Percentiles rank a stretch among this genome's conserved stretches.
phyloP scores from a whole-genome alignment of 805 yeast species.

The Metschnikowia similis region DNA sequence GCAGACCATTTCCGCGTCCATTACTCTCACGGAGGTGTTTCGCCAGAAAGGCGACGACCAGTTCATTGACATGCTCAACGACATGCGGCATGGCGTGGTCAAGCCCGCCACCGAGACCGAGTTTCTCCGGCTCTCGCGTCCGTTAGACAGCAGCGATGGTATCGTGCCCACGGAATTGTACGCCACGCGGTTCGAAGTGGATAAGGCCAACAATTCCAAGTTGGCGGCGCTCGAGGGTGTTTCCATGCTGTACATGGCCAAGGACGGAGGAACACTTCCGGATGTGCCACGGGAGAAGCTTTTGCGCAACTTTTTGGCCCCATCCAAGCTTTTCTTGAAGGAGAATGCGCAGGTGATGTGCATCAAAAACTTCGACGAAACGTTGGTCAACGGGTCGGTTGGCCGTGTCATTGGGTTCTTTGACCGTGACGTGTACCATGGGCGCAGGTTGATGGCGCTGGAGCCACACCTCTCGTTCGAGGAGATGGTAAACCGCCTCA shows the following conservation, averaged over 20 bases:
- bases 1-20: slow-evolving; percentile 55
- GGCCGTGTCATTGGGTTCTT: slow-evolving; percentile 68
- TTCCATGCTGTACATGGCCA: slow-evolving; percentile 37
- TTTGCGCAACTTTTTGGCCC: slow-evolving; percentile 17
- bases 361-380: slow-evolving; percentile 68
- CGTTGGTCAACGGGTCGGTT: slow-evolving; percentile 85
- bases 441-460: slow-evolving; percentile 15
- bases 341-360: slow-evolving; percentile 94
- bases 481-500: slow-evolving; percentile 17
- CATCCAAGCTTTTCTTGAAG: slow-evolving; percentile 42
- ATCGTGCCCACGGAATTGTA: slow-evolving; percentile 85
- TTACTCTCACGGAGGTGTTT: slow-evolving; percentile 73
- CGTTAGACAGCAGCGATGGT: slow-evolving; percentile 61
- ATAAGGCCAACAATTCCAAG: slow-evolving; percentile 55
- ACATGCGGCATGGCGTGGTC: slow-evolving; percentile 70
- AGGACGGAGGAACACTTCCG: slow-evolving; percentile 36
- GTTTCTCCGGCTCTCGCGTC: slow-evolving; percentile 55
- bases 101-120: slow-evolving; percentile 42
- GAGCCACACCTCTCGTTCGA: slow-evolving; percentile 18
- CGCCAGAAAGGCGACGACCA: slow-evolving; percentile 80
- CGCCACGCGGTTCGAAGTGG: slow-evolving; percentile 85
- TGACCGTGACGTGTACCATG: slow-evolving; percentile 38
- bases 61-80: slow-evolving; percentile 74
- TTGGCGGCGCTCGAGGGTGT: slow-evolving; percentile 44
- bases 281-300: slow-evolving; percentile 4